Conservation (phyloP, 371 early-diverging fungal species). For the Mortierella sp. region DNA sequence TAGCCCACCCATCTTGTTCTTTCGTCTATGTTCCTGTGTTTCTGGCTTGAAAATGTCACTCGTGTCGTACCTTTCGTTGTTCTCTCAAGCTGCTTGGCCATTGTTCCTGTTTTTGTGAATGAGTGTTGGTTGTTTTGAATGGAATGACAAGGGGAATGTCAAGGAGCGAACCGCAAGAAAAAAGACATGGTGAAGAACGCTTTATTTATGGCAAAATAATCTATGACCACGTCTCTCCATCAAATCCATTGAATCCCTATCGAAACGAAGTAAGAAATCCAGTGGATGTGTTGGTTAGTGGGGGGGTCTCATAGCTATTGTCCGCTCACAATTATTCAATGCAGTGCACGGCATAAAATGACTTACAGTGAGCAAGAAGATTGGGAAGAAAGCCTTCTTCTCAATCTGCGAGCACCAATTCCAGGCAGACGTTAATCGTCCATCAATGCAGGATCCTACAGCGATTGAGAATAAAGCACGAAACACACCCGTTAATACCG, state of each 20-base stretch:
- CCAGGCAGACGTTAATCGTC: slow-evolving; percentile 94
- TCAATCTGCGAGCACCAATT: slow-evolving; percentile 97
- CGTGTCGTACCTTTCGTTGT: background rate
- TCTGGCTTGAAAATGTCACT: background rate
- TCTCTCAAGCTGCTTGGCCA: background rate
- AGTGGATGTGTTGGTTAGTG: background rate
- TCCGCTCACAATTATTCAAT: no score
- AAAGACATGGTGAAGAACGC: background rate
- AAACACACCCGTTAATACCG: background rate
- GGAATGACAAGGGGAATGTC: background rate
- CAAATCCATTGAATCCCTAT: slow-evolving; percentile 87
- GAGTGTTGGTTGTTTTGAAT: background rate
- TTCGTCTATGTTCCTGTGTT: no score
- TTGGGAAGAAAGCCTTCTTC: slow-evolving; percentile 93
- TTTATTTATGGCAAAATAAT: background rate
- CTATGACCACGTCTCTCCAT: slow-evolving; percentile 69
- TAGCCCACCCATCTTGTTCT: no score
- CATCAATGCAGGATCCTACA: slow-evolving; percentile 91
- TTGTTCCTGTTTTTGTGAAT: background rate
- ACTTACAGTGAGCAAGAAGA: slow-evolving; percentile 90
- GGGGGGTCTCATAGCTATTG: no score
- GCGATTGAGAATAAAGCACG: background rate
- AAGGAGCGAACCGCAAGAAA: background rate
- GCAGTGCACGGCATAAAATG: background rate
- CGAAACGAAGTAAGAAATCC: slow-evolving; percentile 1